phyloP scores from a whole-genome alignment of 352 stramenopile species.

The Pythium myriotylum region DNA sequence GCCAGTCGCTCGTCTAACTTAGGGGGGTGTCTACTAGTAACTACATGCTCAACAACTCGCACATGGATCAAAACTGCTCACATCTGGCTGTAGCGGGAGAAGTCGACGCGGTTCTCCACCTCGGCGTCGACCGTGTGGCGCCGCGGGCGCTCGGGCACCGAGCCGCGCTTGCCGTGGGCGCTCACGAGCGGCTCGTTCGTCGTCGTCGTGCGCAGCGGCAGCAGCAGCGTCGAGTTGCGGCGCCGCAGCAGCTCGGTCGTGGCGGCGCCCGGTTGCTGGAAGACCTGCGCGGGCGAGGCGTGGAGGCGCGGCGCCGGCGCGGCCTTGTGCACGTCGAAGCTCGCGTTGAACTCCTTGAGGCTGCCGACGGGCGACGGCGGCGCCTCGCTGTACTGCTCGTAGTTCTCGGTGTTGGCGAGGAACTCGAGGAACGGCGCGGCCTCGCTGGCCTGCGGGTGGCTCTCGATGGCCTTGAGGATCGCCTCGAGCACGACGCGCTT shows the following conservation, averaged over 20 bases:
- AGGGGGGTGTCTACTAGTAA: not conserved
- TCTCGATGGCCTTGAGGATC: conserved; percentile 65
- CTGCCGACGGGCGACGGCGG: conserved; percentile 32
- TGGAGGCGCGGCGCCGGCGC: conserved; percentile 17
- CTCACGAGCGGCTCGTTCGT: not conserved
- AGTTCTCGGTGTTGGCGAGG: conserved; percentile 57
- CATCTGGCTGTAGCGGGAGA: conserved; percentile 58
- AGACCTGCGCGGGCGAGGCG: conserved; percentile 7
- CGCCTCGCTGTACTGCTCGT: conserved; percentile 44
- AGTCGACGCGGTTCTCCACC: conserved; percentile 49
- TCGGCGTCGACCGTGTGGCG: conserved; percentile 24
- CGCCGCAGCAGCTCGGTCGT: conserved; percentile 16
- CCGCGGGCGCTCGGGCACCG: conserved; percentile 7
- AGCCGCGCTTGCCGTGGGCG: not conserved
- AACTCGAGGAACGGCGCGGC: conserved; percentile 70
- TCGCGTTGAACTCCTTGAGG: conserved; percentile 32
- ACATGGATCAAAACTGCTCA: conserved; percentile 23
- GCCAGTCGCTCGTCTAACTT: conserved; percentile 13
- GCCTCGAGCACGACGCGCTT: conserved; percentile 63
- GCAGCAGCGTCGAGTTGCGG: conserved; percentile 27
- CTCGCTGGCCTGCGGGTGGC: conserved; percentile 52
- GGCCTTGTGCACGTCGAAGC: conserved; percentile 30
- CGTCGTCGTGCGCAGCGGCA: conserved; percentile 11
- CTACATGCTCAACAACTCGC: not conserved
- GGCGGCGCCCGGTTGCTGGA: conserved; percentile 13